These are phyloP conservation scores for Ulota crispa DNA, from an alignment of 225 moss, liverwort and hornwort genomes.

Conservation along the genomic window DNA sequence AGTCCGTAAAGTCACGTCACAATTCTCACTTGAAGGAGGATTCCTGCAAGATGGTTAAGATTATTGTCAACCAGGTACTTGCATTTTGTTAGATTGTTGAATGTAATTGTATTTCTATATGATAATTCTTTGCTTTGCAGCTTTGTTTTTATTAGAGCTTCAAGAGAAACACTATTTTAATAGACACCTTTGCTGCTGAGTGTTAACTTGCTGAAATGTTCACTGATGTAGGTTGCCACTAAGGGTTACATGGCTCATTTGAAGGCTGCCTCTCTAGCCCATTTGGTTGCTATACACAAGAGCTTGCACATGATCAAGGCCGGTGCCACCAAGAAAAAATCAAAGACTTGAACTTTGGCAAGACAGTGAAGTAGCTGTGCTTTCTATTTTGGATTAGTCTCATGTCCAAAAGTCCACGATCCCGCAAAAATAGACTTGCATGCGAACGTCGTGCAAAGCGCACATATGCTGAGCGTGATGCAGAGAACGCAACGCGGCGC, in stretches of 20 bases:
- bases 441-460: no score
- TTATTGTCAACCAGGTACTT: conserved; percentile 77
- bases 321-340: conserved; percentile 60
- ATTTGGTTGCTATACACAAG: conserved; percentile 84
- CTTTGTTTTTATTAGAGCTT: neutral
- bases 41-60: conserved; percentile 86
- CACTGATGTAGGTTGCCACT: conserved; percentile 54
- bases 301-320: conserved; percentile 80
- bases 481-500: no score
- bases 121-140: neutral
- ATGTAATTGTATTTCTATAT: neutral
- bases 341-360: conserved; percentile 57
- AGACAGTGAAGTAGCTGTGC: conserved; percentile 54
- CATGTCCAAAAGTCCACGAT: no score
- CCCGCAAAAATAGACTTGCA: no score
- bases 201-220: neutral
- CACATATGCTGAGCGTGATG: no score
- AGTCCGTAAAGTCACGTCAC: conserved; percentile 57
- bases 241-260: conserved; percentile 84
- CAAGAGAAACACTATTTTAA: neutral
- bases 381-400: no score
- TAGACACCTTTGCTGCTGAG: neutral
- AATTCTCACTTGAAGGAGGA: conserved; percentile 54
- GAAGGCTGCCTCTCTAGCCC: conserved; percentile 70
- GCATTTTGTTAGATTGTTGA: neutral